Evolutionary conservation across 2,329 filamentous ascomycete species (phyloP), one percentile per base, ranked within the genome.

Genomic region (Lecanicillium sp.): DNA sequence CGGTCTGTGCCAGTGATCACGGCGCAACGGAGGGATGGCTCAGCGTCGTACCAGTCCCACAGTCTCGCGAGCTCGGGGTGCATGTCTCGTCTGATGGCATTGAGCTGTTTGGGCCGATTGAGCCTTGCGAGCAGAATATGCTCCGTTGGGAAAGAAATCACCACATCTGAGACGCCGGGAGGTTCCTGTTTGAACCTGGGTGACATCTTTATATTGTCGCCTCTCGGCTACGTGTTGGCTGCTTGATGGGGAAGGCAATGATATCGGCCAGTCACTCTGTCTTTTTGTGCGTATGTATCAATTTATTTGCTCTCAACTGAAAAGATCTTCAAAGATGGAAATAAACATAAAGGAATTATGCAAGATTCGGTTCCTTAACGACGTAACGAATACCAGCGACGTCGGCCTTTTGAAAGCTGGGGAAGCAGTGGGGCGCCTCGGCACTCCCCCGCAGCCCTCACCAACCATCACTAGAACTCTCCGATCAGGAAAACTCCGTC

Each of bases 1-100:
- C 76, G 64, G 0, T 78, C 79, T 0, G 63, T 59, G 15, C 80
- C 80, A 1, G 79, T 83, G 33, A 85, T 52, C 3, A 85, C 67
- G 33, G 75, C 78, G 51, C 75, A 78, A 33, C 73, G 71, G 33
- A 84, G 67, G 2, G 58, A 57, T 2, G 77, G 71, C 55, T 83
- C 71, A n/a, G 51, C 53, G 51, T 85, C 80, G 55, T 74, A 81
- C 71, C 76, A 82, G 13, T 60, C 53, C 65, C 69, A 80, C 18
- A 76, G 61, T 1, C 47, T 44, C 42, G 64, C 63, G 27, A 78
- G 64, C 38, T 64, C 63, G 39, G 58, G 55, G 56, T 78, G 73
- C 51, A 66, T 64, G 4, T 60, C 51, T 2, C 60, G 57, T 7
- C 62, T 64, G 50, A 82, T 67, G 37, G 72, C 68, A 58, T 82